Percentiles rank a stretch among this genome's conserved stretches.
Conservation (phyloP, 176 grass and related monocot species). For the Puccinellia tenuiflora region DNA sequence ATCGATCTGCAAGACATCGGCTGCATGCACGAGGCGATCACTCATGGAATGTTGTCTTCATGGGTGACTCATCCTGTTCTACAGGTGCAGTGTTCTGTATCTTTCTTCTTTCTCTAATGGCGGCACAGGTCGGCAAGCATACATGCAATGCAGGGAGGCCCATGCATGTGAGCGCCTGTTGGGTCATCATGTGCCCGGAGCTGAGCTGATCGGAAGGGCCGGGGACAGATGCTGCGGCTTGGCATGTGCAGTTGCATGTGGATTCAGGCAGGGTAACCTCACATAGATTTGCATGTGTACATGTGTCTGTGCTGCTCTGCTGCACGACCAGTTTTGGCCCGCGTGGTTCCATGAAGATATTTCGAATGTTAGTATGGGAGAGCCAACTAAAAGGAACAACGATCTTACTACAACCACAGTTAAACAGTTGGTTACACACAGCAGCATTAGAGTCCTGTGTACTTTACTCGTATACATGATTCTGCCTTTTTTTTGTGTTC, state of each 20-base stretch:
- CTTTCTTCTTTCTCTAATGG: background rate
- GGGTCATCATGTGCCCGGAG: constrained; percentile 19
- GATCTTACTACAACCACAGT: background rate
- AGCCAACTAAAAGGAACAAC: background rate
- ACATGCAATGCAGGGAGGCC: background rate
- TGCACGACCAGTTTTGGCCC: background rate
- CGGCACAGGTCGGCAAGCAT: background rate
- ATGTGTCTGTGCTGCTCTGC: background rate
- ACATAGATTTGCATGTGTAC: background rate
- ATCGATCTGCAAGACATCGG: background rate
- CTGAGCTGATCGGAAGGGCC: background rate
- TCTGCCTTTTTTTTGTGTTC: background rate
- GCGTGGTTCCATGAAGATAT: background rate
- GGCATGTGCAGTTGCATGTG: constrained; percentile 43
- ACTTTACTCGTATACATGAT: background rate
- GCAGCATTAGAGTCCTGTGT: too few species aligned
- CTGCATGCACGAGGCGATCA: background rate
- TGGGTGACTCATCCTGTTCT: background rate
- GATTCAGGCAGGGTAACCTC: background rate
- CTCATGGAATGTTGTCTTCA: background rate
- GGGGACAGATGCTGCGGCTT: background rate
- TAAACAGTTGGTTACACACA: background rate
- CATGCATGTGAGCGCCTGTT: constrained; percentile 25
- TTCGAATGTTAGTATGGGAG: background rate
- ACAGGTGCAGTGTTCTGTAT: background rate